phyloP scores from a whole-genome alignment of 2,329 filamentous ascomycete species.

The Sclerotinia trifoliorum region DNA sequence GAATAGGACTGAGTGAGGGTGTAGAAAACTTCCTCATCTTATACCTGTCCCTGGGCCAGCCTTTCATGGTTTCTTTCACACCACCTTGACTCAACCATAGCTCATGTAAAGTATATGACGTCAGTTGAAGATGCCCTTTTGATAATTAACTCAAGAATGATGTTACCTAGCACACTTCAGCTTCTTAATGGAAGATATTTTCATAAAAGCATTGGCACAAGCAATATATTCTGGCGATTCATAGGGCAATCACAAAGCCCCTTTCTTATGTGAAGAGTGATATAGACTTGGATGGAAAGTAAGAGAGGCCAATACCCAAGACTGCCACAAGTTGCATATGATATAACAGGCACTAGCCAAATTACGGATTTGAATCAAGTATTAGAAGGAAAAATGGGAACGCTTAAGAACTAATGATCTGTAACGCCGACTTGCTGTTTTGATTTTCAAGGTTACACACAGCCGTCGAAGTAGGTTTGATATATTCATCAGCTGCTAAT shows the following conservation, averaged over 20 bases:
- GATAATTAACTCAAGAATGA: background rate
- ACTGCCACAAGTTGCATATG: background rate
- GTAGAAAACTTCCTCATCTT: background rate
- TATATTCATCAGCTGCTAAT: too few relatives aligned
- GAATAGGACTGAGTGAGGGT: background rate
- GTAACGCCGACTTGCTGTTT: too few relatives aligned
- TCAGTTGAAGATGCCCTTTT: background rate
- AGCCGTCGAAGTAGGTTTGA: too few relatives aligned
- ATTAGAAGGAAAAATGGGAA: background rate
- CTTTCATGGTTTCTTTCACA: background rate
- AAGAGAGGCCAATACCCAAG: background rate
- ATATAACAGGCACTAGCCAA: background rate
- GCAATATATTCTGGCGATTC: background rate
- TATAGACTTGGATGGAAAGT: background rate
- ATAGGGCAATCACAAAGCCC: background rate
- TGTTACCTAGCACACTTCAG: background rate
- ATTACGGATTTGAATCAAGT: background rate
- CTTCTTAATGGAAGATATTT: background rate
- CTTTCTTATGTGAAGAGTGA: background rate
- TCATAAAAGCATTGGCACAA: background rate
- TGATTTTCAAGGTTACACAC: too few relatives aligned
- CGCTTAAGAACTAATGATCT: background rate
- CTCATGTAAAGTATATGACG: constrained; percentile 1
- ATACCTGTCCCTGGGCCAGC: background rate
- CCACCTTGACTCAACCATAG: too few relatives aligned